Conservation (phyloP, 1,284 basidiomycete genomes). For the Malassezia slooffiae region DNA sequence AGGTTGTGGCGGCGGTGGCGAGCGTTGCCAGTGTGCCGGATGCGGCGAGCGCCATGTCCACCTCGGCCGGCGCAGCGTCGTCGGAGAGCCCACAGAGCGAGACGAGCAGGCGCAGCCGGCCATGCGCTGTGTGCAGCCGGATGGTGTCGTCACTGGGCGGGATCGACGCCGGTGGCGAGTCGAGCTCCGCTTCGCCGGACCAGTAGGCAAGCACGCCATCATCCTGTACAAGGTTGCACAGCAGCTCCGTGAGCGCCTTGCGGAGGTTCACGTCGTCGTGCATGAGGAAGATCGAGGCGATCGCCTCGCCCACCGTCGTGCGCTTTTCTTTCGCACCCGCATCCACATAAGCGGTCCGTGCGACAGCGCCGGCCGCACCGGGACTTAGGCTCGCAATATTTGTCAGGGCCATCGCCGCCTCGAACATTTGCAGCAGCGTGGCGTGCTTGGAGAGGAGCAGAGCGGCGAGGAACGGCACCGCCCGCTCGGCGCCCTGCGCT, state of each 20-base stretch:
- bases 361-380: conserved; percentile 46
- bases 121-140: conserved; percentile 7
- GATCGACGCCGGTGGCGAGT: neutral
- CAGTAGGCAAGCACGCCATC: conserved; percentile 54
- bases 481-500: conserved; percentile 10
- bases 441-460: conserved; percentile 47
- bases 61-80: neutral
- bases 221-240: conserved; percentile 77
- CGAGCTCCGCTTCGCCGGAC: conserved; percentile 7
- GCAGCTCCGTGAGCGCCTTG: conserved; percentile 76
- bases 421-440: conserved; percentile 72
- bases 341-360: neutral
- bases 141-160: conserved; percentile 3
- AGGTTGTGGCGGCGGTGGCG: conserved; percentile 2
- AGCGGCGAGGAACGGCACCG: conserved; percentile 17
- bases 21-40: conserved; percentile 9
- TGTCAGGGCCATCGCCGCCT: conserved; percentile 86
- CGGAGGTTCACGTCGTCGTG: conserved; percentile 72
- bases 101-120: conserved; percentile 8
- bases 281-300: conserved; percentile 56
- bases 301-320: conserved; percentile 1
- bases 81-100: conserved; percentile 1
- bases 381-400: conserved; percentile 64
- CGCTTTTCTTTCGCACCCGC: no score
- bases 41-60: conserved; percentile 4